These are phyloP conservation scores for Corrigiola litoralis DNA, from an alignment of 179 eudicot genomes.

Conservation along the genomic window DNA sequence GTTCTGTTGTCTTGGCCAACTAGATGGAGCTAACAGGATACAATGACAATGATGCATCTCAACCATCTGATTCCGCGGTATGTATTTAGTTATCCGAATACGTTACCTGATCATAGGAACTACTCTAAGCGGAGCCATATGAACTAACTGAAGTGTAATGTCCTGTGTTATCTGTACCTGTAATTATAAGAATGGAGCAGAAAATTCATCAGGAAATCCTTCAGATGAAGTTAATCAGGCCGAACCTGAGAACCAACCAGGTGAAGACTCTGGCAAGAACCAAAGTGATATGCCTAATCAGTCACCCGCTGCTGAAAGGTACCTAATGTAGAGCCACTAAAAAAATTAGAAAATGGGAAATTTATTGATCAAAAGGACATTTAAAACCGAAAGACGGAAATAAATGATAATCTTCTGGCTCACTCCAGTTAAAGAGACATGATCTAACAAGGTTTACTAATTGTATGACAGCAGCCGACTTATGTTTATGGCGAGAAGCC, in stretches of 20 bases:
- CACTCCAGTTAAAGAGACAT: background rate
- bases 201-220: background rate
- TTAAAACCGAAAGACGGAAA: too few species aligned
- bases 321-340: background rate
- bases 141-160: background rate
- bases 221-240: conserved; percentile 8
- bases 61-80: conserved; percentile 18
- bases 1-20: background rate
- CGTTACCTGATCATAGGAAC: background rate
- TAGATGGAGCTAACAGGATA: conserved; percentile 15
- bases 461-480: conserved; percentile 1
- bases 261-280: background rate
- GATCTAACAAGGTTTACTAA: background rate
- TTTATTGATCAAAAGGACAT: too few species aligned
- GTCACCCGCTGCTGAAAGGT: conserved; percentile 11
- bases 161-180: background rate
- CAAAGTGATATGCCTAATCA: background rate
- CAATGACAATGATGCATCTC: conserved; percentile 7
- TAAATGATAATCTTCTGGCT: background rate
- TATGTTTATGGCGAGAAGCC: background rate
- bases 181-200: conserved; percentile 8
- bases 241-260: background rate
- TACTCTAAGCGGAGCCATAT: background rate
- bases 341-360: too few species aligned
- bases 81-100: background rate